A percentile compares a stretch with the other conserved stretches of the same genome.
Evolutionary conservation across 2,329 filamentous ascomycete genomes (phyloP).

Genomic region (Epichloe typhina): DNA sequence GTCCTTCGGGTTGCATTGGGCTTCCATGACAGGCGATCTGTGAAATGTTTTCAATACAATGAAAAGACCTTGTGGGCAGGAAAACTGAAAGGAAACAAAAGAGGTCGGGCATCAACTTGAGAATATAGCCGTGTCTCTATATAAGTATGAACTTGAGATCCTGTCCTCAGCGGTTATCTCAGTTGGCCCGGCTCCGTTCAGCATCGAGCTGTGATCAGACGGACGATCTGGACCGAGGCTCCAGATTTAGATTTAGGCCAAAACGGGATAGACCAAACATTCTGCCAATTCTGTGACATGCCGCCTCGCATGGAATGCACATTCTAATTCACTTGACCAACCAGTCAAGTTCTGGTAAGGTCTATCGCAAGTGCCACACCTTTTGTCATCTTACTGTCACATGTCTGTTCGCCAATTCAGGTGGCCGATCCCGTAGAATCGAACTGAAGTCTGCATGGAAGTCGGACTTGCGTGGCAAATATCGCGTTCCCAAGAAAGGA

Average conservation of each 20-base stretch:
- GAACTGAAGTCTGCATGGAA: no score
- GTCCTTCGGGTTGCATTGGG: slow-evolving; percentile 9
- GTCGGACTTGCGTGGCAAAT: no score
- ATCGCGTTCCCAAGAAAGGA: no score
- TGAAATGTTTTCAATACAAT: neutral
- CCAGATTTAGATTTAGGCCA: no score
- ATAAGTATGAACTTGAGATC: neutral
- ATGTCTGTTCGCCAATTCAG: neutral
- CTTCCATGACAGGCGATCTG: neutral
- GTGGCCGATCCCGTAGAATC: no score
- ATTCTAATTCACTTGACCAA: neutral
- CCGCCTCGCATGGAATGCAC: neutral
- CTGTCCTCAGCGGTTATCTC: neutral
- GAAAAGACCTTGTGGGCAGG: neutral
- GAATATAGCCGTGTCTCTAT: neutral
- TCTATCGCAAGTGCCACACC: no score
- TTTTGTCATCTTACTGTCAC: neutral
- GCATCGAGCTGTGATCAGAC: no score
- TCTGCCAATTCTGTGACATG: neutral
- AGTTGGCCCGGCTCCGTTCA: slow-evolving; percentile 1
- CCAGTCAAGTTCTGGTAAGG: neutral
- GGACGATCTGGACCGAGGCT: neutral
- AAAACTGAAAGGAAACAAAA: neutral
- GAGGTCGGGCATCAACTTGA: neutral
- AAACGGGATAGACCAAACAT: no score